Evolutionary conservation across 352 stramenopile genomes (phyloP).

Genomic region (Pythium rhizo-oryzae): DNA sequence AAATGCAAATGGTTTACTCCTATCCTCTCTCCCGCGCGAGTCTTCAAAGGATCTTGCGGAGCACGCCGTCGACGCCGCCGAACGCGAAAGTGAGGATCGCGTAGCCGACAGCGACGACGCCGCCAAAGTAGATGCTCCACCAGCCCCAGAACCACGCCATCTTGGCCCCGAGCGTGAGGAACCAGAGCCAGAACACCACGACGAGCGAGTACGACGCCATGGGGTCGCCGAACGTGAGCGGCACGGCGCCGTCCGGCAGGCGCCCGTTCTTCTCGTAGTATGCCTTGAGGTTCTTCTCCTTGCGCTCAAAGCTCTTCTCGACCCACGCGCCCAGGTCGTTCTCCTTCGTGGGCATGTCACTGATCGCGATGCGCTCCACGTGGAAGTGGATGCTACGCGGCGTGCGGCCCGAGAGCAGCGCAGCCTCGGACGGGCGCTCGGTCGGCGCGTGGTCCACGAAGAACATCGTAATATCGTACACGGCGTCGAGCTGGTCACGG

Average conservation of each 20-base stretch:
- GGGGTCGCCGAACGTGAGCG: constrained; percentile 45
- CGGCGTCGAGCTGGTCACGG: constrained; percentile 52
- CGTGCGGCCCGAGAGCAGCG: constrained; percentile 58
- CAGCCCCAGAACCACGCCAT: constrained; percentile 15
- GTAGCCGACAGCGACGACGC: constrained; percentile 14
- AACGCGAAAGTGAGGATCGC: constrained; percentile 5
- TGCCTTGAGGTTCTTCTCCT: constrained; percentile 58
- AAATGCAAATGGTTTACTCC: too few species aligned
- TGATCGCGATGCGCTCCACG: constrained; percentile 62
- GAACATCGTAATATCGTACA: constrained; percentile 87
- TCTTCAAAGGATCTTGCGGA: constrained; percentile 24
- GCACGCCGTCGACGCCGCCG: constrained; percentile 52
- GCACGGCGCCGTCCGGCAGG: constrained; percentile 50
- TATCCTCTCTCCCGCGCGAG: too few species aligned
- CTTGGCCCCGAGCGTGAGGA: constrained; percentile 8
- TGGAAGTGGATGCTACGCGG: constrained; percentile 74
- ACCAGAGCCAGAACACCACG: constrained; percentile 56
- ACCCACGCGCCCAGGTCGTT: constrained; percentile 58
- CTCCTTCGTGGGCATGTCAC: constrained; percentile 40
- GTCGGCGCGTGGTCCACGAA: constrained; percentile 67
- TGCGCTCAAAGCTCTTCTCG: constrained; percentile 64
- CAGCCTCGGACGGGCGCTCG: constrained; percentile 70
- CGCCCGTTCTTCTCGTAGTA: constrained; percentile 66
- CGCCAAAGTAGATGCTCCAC: constrained; percentile 13
- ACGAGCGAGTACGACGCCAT: constrained; percentile 36